Percentiles rank a stretch among this genome's conserved stretches.
Conservation (phyloP, 345 rosid species). For the Eucalyptus sideroxylon region DNA sequence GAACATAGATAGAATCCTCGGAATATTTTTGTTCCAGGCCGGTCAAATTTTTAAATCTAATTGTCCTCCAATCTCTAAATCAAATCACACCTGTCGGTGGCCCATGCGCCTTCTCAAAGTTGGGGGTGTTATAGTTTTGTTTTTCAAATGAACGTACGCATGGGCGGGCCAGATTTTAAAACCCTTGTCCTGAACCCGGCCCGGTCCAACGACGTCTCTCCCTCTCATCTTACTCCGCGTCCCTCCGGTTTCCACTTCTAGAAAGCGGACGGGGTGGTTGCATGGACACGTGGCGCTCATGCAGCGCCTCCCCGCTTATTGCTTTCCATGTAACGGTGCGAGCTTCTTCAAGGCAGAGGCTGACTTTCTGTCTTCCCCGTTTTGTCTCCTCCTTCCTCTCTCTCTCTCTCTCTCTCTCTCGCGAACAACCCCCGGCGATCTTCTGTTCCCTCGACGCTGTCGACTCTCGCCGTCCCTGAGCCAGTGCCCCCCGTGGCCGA, state of each 20-base stretch:
- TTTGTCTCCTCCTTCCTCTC: no score
- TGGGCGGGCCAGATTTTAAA: no score
- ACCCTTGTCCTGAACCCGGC: background rate
- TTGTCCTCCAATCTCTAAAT: no score
- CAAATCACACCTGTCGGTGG: no score
- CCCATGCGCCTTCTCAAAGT: no score
- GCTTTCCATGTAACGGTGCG: background rate
- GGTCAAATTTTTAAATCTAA: no score
- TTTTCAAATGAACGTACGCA: no score
- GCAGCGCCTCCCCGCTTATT: background rate
- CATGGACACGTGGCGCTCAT: background rate
- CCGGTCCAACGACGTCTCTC: background rate
- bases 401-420: no score
- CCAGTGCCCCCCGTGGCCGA: constrained; percentile 36
- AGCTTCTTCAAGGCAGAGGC: background rate
- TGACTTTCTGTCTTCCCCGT: background rate
- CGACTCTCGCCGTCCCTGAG: constrained; percentile 38
- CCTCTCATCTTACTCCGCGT: background rate
- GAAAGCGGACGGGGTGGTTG: background rate
- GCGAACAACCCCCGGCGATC: background rate
- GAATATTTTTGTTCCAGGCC: no score
- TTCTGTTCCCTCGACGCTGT: no score
- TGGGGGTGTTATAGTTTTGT: no score
- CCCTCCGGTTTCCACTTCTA: background rate
- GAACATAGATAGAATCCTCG: no score